Base-by-base conservation (phyloP, 1,284 basidiomycete genomes). In the Grifola frondosa region DNA sequence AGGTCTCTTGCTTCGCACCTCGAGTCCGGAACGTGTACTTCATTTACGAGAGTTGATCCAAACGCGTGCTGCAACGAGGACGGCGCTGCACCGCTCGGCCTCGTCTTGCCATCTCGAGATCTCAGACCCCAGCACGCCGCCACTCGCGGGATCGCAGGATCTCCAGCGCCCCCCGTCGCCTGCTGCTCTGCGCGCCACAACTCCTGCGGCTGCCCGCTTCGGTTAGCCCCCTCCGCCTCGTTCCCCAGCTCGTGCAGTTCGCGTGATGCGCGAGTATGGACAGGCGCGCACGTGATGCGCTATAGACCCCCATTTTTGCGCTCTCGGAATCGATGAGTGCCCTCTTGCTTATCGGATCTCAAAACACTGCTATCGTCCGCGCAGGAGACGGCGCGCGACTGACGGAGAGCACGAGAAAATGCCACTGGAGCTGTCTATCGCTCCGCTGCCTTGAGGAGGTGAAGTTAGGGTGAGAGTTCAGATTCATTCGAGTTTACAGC, bases 341-440 rank as follows among this genome's bases (percentile, higher is more conserved):
- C 39, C 37, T 46, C 42, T 53, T 53, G 48, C 45, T 52, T 57
- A 58, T 58, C 57, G 53, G 57, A 58, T 58, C 54, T 53, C 48
- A 39, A 49, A 46, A 30, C 42, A n/a, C n/a, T n/a, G n/a, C n/a
- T n/a, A n/a, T 47, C 48, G 47, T 46, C 49, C 44, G 37, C 25
- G 33, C 35, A 34, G 41, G 22, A 37, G 40, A 35, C 25, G 32
- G 22, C 25, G 38, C 22, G 43, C 22, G 23, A 30, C 38, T 48
- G 36, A 26, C 30, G 31, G 30, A 9, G 12, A 37, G 39, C 33
- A n/a, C n/a, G n/a, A n/a, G n/a, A n/a, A n/a, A n/a, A n/a, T 36
- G 37, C 31, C 33, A 20, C 25, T 37, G 32, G 24, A 28, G 30
- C 44, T 46, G 31, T 33, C 30, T 25, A 10, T 35, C 37, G 34